Conservation (phyloP, 2,329 filamentous ascomycete species). For the Venturia aucupariae region DNA sequence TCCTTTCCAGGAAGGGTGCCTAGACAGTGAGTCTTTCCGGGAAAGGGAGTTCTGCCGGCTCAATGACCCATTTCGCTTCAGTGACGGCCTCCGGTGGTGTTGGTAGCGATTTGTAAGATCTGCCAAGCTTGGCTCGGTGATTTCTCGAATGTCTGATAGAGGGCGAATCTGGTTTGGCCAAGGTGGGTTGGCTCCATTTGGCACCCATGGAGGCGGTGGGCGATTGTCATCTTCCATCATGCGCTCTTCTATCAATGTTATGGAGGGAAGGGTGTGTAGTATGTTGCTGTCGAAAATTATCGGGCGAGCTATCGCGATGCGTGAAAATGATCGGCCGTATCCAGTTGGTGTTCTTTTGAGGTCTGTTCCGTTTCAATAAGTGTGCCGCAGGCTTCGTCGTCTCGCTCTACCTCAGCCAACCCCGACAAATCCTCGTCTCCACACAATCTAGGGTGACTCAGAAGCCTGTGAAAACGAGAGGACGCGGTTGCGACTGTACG, state of each 20-base stretch:
- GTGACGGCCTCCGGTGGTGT: conserved; percentile 11
- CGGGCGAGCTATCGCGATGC: neutral
- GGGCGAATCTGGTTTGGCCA: conserved; percentile 31
- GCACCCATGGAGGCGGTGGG: conserved; percentile 12
- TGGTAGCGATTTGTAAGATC: conserved; percentile 27
- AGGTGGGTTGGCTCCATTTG: conserved; percentile 12
- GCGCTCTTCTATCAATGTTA: neutral
- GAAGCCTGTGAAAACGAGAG: conserved; percentile 4
- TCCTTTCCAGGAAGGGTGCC: neutral
- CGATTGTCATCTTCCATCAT: conserved; percentile 7
- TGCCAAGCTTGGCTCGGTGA: conserved; percentile 39
- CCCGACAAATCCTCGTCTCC: neutral
- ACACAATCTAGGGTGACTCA: neutral
- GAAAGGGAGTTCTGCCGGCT: conserved; percentile 12
- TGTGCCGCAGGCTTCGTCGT: neutral
- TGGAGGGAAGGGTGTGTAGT: neutral
- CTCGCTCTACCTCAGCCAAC: neutral
- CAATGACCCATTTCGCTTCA: conserved; percentile 20
- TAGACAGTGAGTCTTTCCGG: neutral
- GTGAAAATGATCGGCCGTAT: neutral
- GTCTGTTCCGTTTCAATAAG: conserved; percentile 6
- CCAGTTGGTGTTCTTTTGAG: conserved; percentile 1
- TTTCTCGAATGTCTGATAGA: conserved; percentile 41
- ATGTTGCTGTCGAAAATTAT: neutral
- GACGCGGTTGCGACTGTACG: conserved; percentile 8